A percentile compares a stretch with the other conserved stretches of the same genome.
Conservation (phyloP, 768 basidiomycete genomes). For the Mycena sanguinolenta region DNA sequence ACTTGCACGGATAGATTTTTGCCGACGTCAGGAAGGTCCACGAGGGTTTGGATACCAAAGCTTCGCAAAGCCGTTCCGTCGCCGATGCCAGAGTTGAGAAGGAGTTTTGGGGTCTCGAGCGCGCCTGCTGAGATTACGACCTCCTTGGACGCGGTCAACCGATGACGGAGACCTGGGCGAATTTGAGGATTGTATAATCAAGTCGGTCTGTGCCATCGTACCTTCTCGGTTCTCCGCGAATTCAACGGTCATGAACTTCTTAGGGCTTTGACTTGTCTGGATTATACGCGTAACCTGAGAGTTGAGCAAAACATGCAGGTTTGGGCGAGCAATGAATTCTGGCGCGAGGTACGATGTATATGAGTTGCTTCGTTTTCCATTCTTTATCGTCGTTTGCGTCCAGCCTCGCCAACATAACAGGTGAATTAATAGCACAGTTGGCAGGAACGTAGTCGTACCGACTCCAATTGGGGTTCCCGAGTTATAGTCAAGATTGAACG, state of each 20-base stretch:
- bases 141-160: conserved; percentile 61
- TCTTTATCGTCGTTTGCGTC: too few species aligned
- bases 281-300: conserved; percentile 43
- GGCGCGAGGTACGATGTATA: conserved; percentile 40
- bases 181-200: too few species aligned
- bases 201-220: too few species aligned
- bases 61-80: too few species aligned
- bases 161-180: neutral
- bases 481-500: too few species aligned
- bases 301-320: conserved; percentile 49
- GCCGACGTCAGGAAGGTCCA: too few species aligned
- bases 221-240: conserved; percentile 3
- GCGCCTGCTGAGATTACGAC: conserved; percentile 62
- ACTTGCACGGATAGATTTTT: too few species aligned
- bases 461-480: too few species aligned
- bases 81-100: conserved; percentile 53
- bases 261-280: conserved; percentile 31
- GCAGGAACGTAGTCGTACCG: too few species aligned
- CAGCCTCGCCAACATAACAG: too few species aligned
- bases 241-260: conserved; percentile 14
- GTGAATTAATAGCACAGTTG: too few species aligned
- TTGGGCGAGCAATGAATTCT: conserved; percentile 39
- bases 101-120: conserved; percentile 53
- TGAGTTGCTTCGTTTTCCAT: conserved; percentile 40
- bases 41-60: too few species aligned